Conservation (phyloP, 1,139 yeast species). For the Zygoascus meyerae region DNA sequence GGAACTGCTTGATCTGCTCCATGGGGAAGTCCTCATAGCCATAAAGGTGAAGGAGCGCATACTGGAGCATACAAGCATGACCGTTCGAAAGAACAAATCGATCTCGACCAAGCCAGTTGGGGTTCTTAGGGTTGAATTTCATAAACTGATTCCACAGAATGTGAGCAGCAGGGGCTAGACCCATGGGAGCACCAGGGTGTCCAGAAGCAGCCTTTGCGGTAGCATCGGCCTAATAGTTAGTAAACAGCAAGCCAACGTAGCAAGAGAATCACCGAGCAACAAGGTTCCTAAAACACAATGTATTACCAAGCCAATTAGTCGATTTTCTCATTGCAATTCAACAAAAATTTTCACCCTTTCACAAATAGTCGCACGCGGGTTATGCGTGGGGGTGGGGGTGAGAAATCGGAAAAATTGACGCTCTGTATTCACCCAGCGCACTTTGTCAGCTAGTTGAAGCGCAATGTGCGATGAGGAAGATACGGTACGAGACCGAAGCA, state of each 20-base stretch:
- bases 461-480: neutral
- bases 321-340: too few species aligned
- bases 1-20: slow-evolving; percentile 85
- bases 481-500: neutral
- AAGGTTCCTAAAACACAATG: too few species aligned
- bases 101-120: slow-evolving; percentile 91
- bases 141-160: slow-evolving; percentile 63
- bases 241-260: neutral
- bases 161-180: slow-evolving; percentile 87
- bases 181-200: slow-evolving; percentile 99
- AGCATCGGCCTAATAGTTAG: slow-evolving; percentile 54
- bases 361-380: too few species aligned
- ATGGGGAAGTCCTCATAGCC: slow-evolving; percentile 70
- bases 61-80: slow-evolving; percentile 90
- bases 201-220: slow-evolving; percentile 92
- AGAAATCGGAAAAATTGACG: too few species aligned
- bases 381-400: too few species aligned
- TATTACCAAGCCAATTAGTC: too few species aligned
- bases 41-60: slow-evolving; percentile 76
- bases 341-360: too few species aligned
- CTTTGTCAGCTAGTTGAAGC: too few species aligned
- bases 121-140: slow-evolving; percentile 86
- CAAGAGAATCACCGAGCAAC: too few species aligned
- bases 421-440: too few species aligned
- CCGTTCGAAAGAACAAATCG: slow-evolving; percentile 95